phyloP scores from a whole-genome alignment of 768 basidiomycete genomes.

The Lactarius hengduanensis region DNA sequence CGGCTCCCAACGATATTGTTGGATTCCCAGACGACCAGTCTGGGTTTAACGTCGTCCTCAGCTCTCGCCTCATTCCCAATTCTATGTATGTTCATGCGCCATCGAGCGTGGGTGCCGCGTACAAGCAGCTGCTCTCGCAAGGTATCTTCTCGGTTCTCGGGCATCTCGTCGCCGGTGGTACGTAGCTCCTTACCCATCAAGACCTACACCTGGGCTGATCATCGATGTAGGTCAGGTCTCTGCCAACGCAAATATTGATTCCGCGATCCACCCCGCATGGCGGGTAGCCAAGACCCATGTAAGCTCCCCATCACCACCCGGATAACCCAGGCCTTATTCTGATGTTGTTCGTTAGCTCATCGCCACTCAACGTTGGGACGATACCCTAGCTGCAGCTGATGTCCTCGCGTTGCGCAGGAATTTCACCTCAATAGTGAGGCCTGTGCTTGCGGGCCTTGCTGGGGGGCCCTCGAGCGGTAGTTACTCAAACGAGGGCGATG shows the following conservation, averaged over 20 bases:
- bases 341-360: constrained; percentile 9
- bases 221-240: constrained; percentile 36
- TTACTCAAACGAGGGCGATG: constrained; percentile 40
- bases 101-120: constrained; percentile 19
- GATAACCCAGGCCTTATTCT: neutral
- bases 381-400: constrained; percentile 11
- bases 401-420: constrained; percentile 29
- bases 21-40: constrained; percentile 18
- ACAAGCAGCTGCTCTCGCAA: constrained; percentile 14
- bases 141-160: constrained; percentile 14
- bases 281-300: constrained; percentile 41
- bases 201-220: neutral
- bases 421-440: constrained; percentile 33
- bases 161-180: constrained; percentile 18
- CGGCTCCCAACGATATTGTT: constrained; percentile 13
- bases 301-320: constrained; percentile 7
- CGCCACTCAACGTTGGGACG: constrained; percentile 1
- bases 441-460: constrained; percentile 34
- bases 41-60: constrained; percentile 19
- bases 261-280: constrained; percentile 40
- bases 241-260: constrained; percentile 36
- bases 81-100: constrained; percentile 8
- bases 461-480: constrained; percentile 34
- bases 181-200: neutral
- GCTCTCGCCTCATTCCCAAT: constrained; percentile 25